A percentile compares a stretch with the other conserved stretches of the same genome.
phyloP scores from a whole-genome alignment of 1,284 basidiomycete species.

The Puccinia polysora region DNA sequence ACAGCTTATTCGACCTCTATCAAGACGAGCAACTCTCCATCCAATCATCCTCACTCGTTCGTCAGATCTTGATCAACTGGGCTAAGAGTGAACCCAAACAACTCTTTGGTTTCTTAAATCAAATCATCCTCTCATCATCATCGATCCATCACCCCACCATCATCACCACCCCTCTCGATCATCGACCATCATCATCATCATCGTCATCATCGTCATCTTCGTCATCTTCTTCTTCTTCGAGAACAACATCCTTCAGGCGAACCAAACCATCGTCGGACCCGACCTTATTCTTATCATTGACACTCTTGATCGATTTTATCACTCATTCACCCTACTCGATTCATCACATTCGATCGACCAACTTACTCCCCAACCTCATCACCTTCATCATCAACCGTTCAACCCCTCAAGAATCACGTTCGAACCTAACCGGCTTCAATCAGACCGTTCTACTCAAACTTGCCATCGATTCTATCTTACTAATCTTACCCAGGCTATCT shows the following conservation, averaged over 20 bases:
- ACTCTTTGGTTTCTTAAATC: background rate
- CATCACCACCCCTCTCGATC: too few relatives aligned
- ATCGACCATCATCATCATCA: too few relatives aligned
- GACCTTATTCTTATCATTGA: too few relatives aligned
- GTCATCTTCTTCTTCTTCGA: too few relatives aligned
- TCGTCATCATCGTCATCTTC: too few relatives aligned
- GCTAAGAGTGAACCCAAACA: background rate
- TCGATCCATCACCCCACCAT: too few relatives aligned
- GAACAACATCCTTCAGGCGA: background rate
- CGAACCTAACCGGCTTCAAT: background rate
- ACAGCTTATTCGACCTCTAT: background rate
- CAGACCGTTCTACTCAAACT: background rate
- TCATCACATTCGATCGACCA: background rate
- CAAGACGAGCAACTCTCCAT: background rate
- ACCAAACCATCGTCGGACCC: background rate
- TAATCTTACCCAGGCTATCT: slow-evolving; percentile 22
- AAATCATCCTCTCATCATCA: background rate
- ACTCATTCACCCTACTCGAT: slow-evolving; percentile 6
- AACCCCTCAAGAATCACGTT: background rate
- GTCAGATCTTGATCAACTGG: background rate
- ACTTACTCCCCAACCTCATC: background rate
- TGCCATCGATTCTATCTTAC: slow-evolving; percentile 5
- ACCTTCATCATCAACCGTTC: background rate
- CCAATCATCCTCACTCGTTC: background rate
- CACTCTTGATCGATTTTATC: slow-evolving; percentile 1